These are phyloP conservation scores for Lignosus rhinocerotis DNA, from an alignment of 1,284 basidiomycete genomes.

Conservation along the genomic window DNA sequence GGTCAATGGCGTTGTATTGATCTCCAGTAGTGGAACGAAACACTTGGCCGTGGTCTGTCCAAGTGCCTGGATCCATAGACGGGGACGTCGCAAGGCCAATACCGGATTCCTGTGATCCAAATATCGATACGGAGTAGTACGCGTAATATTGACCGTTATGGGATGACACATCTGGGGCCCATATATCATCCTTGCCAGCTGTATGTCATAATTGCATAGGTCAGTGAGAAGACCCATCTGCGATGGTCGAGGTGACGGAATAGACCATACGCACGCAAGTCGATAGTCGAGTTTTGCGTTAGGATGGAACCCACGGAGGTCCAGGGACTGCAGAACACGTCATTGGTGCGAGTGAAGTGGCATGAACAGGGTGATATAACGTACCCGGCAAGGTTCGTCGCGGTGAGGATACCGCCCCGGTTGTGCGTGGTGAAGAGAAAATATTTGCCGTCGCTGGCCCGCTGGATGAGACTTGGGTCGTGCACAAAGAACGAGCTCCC, in stretches of 20 bases:
- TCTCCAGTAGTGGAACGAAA: slow-evolving; percentile 31
- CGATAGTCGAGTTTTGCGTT: slow-evolving; percentile 16
- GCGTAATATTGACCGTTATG: slow-evolving; percentile 28
- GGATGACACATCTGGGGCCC: slow-evolving; percentile 26
- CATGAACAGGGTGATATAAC: neutral
- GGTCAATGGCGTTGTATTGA: slow-evolving; percentile 34
- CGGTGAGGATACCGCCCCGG: slow-evolving; percentile 20
- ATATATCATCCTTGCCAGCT: slow-evolving; percentile 25
- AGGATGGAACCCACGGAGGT: slow-evolving; percentile 24
- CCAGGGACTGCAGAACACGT: slow-evolving; percentile 15
- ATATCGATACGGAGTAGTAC: slow-evolving; percentile 37
- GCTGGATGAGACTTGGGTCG: slow-evolving; percentile 24
- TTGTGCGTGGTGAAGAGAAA: slow-evolving; percentile 26
- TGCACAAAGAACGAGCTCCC: slow-evolving; percentile 20
- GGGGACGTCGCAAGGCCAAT: slow-evolving; percentile 37
- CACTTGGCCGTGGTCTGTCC: slow-evolving; percentile 38
- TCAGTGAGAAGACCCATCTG: neutral
- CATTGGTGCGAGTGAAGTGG: neutral
- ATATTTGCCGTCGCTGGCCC: slow-evolving; percentile 23
- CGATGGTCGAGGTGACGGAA: neutral
- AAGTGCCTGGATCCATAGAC: slow-evolving; percentile 37
- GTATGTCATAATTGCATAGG: neutral
- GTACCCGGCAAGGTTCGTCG: slow-evolving; percentile 24
- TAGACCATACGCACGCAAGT: slow-evolving; percentile 9
- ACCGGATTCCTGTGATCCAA: slow-evolving; percentile 36